A percentile compares a stretch with the other conserved stretches of the same genome.
phyloP scores from a whole-genome alignment of 495 filamentous ascomycete species.

The Opeltia flavorubescens region DNA sequence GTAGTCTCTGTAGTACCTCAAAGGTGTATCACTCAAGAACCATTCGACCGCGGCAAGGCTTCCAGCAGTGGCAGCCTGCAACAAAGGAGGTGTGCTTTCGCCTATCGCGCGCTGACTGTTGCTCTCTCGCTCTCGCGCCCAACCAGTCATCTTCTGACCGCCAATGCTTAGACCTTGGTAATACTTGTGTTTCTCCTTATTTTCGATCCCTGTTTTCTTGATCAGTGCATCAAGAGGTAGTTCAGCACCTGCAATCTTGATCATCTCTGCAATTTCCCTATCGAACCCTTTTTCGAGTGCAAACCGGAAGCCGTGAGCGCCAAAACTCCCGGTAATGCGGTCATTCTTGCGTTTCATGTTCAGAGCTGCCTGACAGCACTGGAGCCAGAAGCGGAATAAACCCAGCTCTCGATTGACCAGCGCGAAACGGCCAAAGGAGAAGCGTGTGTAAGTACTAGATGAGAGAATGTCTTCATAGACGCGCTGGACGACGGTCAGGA shows the following conservation, averaged over 20 bases:
- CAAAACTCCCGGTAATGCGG: conserved; percentile 13
- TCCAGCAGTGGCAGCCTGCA: conserved; percentile 41
- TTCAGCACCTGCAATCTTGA: conserved; percentile 42
- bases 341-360: conserved; percentile 14
- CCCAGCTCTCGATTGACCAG: conserved; percentile 24
- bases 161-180: conserved; percentile 61
- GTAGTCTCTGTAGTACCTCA: conserved; percentile 48
- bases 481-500: background rate
- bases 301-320: conserved; percentile 16
- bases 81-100: conserved; percentile 33
- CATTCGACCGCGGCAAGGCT: conserved; percentile 50
- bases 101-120: background rate
- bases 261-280: conserved; percentile 32
- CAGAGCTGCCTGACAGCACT: conserved; percentile 19
- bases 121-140: conserved; percentile 34
- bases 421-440: conserved; percentile 20
- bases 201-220: conserved; percentile 39
- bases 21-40: conserved; percentile 52
- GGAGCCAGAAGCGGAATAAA: conserved; percentile 32
- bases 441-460: conserved; percentile 2
- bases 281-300: conserved; percentile 32
- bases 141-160: conserved; percentile 52
- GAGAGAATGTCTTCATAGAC: background rate
- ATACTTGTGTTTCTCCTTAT: conserved; percentile 43
- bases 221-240: conserved; percentile 51